These are phyloP conservation scores for Margaritispora aquatica DNA, from an alignment of 495 filamentous ascomycete genomes.

Conservation along the genomic window DNA sequence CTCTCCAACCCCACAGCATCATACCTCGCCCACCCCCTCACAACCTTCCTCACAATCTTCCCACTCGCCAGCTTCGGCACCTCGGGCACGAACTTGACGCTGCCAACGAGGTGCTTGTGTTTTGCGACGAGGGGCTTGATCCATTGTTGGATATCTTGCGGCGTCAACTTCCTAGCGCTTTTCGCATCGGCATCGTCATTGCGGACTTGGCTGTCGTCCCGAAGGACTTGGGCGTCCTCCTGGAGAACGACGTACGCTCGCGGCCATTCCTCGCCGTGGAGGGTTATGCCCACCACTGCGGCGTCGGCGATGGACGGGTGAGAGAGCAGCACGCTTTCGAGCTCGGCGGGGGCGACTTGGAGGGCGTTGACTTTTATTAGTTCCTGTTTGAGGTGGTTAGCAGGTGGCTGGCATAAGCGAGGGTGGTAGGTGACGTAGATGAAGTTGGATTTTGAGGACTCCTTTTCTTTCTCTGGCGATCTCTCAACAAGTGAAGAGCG, in stretches of 20 bases:
- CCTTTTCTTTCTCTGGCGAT: not conserved
- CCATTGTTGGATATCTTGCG: conserved; percentile 55
- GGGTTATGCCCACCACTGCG: conserved; percentile 67
- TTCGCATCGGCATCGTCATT: too few relatives aligned
- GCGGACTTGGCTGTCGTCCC: too few relatives aligned
- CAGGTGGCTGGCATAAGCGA: too few relatives aligned
- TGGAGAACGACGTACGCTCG: conserved; percentile 69
- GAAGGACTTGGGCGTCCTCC: conserved; percentile 38
- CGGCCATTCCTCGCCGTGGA: conserved; percentile 69
- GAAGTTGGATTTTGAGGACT: not conserved
- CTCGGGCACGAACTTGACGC: conserved; percentile 69
- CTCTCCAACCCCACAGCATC: conserved; percentile 25
- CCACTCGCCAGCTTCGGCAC: conserved; percentile 80
- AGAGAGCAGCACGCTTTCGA: conserved; percentile 62
- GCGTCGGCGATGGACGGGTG: conserved; percentile 68
- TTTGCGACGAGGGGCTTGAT: conserved; percentile 42
- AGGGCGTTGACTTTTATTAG: conserved; percentile 67
- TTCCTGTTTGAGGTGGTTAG: conserved; percentile 38
- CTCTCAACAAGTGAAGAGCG: too few relatives aligned
- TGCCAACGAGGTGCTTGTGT: conserved; percentile 75
- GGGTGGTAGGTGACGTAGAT: not conserved
- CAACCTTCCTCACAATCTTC: conserved; percentile 73
- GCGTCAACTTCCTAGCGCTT: conserved; percentile 37
- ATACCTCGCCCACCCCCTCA: conserved; percentile 29
- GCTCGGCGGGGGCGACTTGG: conserved; percentile 67